Evolutionary conservation across 805 yeast species (phyloP).

Genomic region (Metschnikowia drakensbergensis): DNA sequence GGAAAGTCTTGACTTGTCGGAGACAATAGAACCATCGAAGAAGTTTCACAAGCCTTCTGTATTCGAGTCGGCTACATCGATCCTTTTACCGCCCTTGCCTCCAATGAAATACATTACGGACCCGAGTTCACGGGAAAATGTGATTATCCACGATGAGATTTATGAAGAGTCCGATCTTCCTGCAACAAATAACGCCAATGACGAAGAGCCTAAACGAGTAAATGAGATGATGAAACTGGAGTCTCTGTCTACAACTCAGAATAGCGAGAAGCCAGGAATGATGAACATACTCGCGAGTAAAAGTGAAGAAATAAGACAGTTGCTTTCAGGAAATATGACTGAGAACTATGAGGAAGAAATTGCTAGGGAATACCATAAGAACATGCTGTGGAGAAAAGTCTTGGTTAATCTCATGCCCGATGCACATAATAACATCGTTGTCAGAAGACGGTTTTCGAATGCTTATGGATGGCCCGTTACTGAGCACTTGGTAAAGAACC

Average conservation of each 20-base stretch:
- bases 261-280: conserved; percentile 12
- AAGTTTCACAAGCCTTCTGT: conserved; percentile 69
- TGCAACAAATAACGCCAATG: not conserved
- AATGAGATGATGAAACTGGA: not conserved
- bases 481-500: conserved; percentile 71
- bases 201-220: not conserved
- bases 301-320: conserved; percentile 17
- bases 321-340: conserved; percentile 23
- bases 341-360: conserved; percentile 66
- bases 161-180: conserved; percentile 58
- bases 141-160: conserved; percentile 77
- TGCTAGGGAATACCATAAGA: conserved; percentile 84
- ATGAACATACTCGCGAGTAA: conserved; percentile 14
- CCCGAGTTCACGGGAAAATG: conserved; percentile 60
- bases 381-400: conserved; percentile 87
- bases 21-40: conserved; percentile 8
- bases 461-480: conserved; percentile 95
- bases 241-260: not conserved
- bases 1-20: not conserved
- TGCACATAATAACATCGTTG: conserved; percentile 91
- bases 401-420: conserved; percentile 83
- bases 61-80: conserved; percentile 70
- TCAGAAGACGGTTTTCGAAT: conserved; percentile 82
- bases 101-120: conserved; percentile 59
- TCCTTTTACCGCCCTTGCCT: conserved; percentile 79